phyloP scores from a whole-genome alignment of 495 filamentous ascomycete species.

The Aspergillus wentii region DNA sequence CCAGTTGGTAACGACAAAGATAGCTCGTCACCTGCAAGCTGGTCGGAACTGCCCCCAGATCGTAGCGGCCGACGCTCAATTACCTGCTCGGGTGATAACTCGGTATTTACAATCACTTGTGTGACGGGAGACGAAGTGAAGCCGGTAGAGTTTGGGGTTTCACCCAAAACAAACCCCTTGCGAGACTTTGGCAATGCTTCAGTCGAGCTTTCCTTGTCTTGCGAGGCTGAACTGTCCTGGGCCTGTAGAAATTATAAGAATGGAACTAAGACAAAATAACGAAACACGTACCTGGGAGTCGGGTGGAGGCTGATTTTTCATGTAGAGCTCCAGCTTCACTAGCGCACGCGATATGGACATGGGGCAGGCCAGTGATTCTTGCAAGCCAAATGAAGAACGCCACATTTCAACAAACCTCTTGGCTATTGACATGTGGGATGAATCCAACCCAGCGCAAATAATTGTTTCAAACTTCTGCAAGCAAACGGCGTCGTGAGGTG shows the following conservation, averaged over 20 bases:
- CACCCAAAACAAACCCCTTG: conserved; percentile 12
- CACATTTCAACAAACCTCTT: conserved; percentile 54
- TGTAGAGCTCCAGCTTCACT: conserved; percentile 35
- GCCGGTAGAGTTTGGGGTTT: conserved; percentile 2
- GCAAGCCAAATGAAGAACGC: conserved; percentile 51
- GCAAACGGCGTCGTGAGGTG: conserved; percentile 32
- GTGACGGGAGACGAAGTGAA: conserved; percentile 26
- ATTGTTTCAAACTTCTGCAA: conserved; percentile 47
- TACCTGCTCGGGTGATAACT: conserved; percentile 3
- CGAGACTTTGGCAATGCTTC: conserved; percentile 12
- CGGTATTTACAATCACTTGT: conserved; percentile 2
- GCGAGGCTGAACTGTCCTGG: no score
- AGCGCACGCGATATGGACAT: conserved; percentile 42
- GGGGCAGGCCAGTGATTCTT: conserved; percentile 42
- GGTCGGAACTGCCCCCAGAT: no score
- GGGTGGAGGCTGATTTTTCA: conserved; percentile 44
- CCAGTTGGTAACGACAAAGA: not conserved
- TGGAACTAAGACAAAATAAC: not conserved
- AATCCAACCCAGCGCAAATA: conserved; percentile 52
- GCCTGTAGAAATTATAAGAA: conserved; percentile 10
- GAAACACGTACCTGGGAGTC: conserved; percentile 16
- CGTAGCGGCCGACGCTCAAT: conserved; percentile 11
- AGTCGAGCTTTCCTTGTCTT: not conserved
- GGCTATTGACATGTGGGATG: conserved; percentile 45
- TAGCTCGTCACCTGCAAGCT: no score